Evolutionary conservation across 164 flowering plant genomes (phyloP).

Genomic region (Annona cherimola): DNA sequence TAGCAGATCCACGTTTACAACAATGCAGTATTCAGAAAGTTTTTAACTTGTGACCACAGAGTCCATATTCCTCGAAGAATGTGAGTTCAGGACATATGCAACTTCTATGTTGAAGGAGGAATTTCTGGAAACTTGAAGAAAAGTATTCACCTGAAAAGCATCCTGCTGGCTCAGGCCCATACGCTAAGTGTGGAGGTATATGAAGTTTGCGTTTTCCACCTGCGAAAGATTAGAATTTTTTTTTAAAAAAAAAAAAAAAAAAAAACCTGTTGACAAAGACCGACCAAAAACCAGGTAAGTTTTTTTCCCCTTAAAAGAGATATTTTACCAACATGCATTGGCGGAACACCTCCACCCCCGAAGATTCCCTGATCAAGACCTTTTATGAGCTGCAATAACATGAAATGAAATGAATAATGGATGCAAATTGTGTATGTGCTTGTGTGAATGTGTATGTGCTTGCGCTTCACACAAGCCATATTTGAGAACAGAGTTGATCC

Average conservation of each 20-base stretch:
- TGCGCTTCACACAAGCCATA: neutral
- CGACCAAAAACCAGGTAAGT: neutral
- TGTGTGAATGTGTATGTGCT: neutral
- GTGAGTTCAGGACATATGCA: neutral
- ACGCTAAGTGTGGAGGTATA: conserved; percentile 84
- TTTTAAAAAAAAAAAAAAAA: neutral
- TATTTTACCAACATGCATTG: conserved; percentile 73
- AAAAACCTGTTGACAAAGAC: neutral
- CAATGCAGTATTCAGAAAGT: too few relatives aligned
- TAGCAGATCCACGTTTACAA: too few relatives aligned
- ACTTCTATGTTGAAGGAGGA: neutral
- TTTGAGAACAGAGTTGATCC: neutral
- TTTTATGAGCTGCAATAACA: conserved; percentile 46
- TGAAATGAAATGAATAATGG: neutral
- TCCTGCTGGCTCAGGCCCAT: conserved; percentile 98
- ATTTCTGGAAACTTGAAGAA: neutral
- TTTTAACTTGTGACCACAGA: too few relatives aligned
- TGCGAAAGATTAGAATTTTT: conserved; percentile 14
- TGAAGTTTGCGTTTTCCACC: conserved; percentile 86
- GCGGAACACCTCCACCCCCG: conserved; percentile 90
- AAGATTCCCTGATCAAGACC: conserved; percentile 89
- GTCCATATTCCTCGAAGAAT: neutral
- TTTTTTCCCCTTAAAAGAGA: neutral
- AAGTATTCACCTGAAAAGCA: conserved; percentile 71
- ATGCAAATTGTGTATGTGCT: neutral